Conservation (phyloP, 805 yeast species). For the Tetrapisispora phaffii region DNA sequence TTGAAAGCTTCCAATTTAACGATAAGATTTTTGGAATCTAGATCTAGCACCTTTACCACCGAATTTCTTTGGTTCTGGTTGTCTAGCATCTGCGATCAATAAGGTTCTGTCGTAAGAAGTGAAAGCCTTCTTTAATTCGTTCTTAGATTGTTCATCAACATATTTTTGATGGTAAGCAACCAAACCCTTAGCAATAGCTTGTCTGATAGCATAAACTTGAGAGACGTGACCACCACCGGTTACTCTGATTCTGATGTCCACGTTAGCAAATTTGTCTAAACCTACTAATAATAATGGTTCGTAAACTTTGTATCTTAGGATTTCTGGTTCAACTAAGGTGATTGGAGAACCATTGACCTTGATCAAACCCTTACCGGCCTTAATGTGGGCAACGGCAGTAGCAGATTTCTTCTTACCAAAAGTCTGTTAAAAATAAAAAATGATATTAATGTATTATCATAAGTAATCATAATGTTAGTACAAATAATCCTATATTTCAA, state of each 20-base stretch:
- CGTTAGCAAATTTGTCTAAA: constrained; percentile 95
- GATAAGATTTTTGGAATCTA: constrained; percentile 99
- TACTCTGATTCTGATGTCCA: constrained; percentile 98
- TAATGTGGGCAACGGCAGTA: constrained; percentile 99
- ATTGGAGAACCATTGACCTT: constrained; percentile 99
- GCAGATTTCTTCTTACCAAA: constrained; percentile 99
- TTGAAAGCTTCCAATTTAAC: constrained; percentile 43
- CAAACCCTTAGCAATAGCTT: constrained; percentile 98
- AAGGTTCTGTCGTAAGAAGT: constrained; percentile 98
- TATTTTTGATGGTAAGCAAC: constrained; percentile 99
- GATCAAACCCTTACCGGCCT: constrained; percentile 98
- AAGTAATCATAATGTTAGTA: constrained; percentile 9
- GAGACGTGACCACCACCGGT: constrained; percentile 99
- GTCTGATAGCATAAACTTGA: constrained; percentile 99
- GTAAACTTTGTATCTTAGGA: constrained; percentile 98
- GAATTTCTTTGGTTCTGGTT: constrained; percentile 99
- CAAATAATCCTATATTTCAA: neutral
- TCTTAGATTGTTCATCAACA: constrained; percentile 99
- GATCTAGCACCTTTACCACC: constrained; percentile 99
- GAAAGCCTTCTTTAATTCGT: constrained; percentile 97
- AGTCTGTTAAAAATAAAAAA: constrained; percentile 46
- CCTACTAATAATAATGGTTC: constrained; percentile 98
- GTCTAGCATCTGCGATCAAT: constrained; percentile 98
- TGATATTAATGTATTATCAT: neutral
- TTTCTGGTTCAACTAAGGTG: constrained; percentile 98